Conservation (phyloP, 2,329 filamentous ascomycete species). For the Dendrostoma leiphaemia region DNA sequence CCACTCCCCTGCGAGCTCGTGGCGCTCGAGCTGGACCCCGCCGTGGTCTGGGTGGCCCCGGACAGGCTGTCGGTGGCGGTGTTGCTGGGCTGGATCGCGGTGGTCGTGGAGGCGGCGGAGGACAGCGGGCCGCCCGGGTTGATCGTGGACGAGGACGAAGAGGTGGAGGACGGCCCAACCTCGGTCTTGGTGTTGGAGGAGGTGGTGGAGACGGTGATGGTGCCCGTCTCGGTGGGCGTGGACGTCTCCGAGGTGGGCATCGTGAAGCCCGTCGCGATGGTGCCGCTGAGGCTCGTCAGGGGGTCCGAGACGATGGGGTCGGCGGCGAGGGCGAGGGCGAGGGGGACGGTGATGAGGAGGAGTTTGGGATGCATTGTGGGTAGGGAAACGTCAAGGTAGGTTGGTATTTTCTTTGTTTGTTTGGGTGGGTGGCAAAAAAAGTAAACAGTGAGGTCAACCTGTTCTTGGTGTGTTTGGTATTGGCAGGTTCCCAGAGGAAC, state of each 20-base stretch:
- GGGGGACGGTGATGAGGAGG: neutral
- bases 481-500: no score
- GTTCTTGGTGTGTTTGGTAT: no score
- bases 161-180: neutral
- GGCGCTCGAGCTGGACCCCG: neutral
- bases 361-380: neutral
- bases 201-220: neutral
- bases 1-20: neutral
- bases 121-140: neutral
- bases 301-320: neutral
- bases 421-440: no score
- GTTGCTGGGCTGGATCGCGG: constrained; percentile 7
- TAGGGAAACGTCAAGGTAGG: neutral
- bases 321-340: neutral
- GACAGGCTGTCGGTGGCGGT: neutral
- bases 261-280: neutral
- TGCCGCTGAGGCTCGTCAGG: neutral
- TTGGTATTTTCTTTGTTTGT: neutral
- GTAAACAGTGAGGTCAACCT: no score
- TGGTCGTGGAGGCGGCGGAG: constrained; percentile 4
- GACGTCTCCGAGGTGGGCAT: neutral
- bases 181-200: neutral
- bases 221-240: neutral
- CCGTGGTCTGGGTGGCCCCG: neutral
- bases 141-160: neutral